Conservation (phyloP, 2,329 filamentous ascomycete genomes). For the Fusarium oxysporum region DNA sequence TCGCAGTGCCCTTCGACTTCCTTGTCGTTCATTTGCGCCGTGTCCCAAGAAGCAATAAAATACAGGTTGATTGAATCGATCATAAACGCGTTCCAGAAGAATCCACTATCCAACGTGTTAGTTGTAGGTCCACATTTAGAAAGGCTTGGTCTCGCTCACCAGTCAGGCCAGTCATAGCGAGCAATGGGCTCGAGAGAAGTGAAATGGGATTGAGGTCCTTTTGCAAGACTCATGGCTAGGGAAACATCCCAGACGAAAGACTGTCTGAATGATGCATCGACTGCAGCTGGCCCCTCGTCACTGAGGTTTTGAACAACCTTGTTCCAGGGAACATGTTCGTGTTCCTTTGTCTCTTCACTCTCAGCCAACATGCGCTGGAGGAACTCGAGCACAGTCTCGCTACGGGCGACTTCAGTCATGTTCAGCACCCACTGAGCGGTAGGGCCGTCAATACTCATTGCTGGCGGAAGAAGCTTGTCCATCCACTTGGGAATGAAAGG, state of each 20-base stretch:
- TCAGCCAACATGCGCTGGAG: conserved; percentile 45
- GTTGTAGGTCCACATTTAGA: not conserved
- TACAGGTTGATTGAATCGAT: conserved; percentile 49
- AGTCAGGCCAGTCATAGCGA: conserved; percentile 54
- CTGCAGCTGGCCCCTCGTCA: conserved; percentile 49
- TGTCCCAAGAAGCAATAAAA: conserved; percentile 55
- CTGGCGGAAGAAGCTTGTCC: conserved; percentile 48
- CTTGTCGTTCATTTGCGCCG: conserved; percentile 52
- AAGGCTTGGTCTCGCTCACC: conserved; percentile 47
- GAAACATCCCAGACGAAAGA: conserved; percentile 55
- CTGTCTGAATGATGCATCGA: conserved; percentile 52
- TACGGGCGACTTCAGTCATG: conserved; percentile 43
- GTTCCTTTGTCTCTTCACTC: conserved; percentile 37
- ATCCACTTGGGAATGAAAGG: conserved; percentile 54
- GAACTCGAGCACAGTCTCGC: conserved; percentile 47
- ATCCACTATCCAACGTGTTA: conserved; percentile 43
- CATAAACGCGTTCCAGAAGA: conserved; percentile 56
- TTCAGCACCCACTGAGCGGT: conserved; percentile 53
- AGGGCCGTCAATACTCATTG: conserved; percentile 54
- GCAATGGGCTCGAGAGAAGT: conserved; percentile 46
- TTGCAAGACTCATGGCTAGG: conserved; percentile 43
- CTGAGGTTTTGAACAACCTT: conserved; percentile 46
- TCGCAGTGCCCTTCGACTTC: conserved; percentile 50
- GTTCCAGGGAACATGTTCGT: conserved; percentile 53
- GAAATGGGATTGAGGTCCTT: conserved; percentile 32